Conservation (phyloP, 495 filamentous ascomycete species). For the Penicillium silybi region DNA sequence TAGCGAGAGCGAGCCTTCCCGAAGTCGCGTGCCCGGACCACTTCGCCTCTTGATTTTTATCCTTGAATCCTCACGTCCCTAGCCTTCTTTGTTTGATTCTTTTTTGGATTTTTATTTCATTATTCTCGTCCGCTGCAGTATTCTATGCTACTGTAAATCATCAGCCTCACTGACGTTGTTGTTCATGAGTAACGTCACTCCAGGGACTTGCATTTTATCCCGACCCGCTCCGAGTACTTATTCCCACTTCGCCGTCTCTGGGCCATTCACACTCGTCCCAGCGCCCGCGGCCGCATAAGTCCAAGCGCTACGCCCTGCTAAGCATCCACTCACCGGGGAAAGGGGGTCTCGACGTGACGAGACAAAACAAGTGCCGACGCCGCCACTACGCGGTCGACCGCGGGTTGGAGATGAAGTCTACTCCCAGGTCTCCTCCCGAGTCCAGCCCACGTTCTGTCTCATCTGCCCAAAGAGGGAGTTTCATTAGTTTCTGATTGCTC, state of each 20-base stretch:
- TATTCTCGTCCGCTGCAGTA: background rate
- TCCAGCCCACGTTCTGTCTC: conserved; percentile 1
- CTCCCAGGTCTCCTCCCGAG: background rate
- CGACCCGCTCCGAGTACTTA: conserved; percentile 22
- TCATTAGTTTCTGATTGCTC: background rate
- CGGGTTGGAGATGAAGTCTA: conserved; percentile 11
- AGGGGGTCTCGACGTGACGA: conserved; percentile 10
- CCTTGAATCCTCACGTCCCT: background rate
- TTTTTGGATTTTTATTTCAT: background rate
- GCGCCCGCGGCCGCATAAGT: background rate
- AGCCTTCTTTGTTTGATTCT: background rate
- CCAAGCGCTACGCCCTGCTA: background rate
- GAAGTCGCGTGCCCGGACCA: conserved; percentile 4
- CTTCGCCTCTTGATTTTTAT: background rate
- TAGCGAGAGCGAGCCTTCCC: conserved; percentile 7
- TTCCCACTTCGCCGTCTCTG: conserved; percentile 8
- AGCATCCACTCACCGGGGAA: background rate
- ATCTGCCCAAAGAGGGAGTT: background rate
- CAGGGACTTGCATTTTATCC: conserved; percentile 7
- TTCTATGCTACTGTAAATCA: background rate
- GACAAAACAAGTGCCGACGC: background rate
- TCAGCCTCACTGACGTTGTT: background rate
- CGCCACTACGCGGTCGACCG: conserved; percentile 12
- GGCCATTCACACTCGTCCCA: conserved; percentile 9
- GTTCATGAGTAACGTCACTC: conserved; percentile 12